Base-by-base conservation (phyloP, 2,329 filamentous ascomycete genomes). In the Colletotrichum filicis region DNA sequence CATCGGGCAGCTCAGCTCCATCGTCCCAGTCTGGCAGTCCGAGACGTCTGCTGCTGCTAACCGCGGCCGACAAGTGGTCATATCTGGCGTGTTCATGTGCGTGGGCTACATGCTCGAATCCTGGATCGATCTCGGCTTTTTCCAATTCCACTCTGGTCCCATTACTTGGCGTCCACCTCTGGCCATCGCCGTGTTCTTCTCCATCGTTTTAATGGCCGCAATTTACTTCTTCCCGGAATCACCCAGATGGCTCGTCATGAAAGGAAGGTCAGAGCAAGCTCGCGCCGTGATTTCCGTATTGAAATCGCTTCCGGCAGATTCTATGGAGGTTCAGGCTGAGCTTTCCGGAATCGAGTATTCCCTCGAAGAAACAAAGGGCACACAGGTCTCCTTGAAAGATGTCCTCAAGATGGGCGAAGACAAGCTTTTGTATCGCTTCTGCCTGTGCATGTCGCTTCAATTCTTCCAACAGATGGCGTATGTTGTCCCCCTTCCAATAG, bases 361-460 rank as follows among this genome's bases (percentile, higher is more conserved):
- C 0, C 83, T 88, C 32, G 85, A 88, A 74, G 80, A 84, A 65
- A 82, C 84, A 7, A 75, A 78, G 4, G 77, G 80, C 53, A 81
- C 79, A 16, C 61, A 68, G 6, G 81, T 82, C 2, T 83, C 79
- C 59, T 77, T 87, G 19, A 78, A 77, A 37, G 83, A 87, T 53
- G 80, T 88, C 76, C 79, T 87, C 74, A 85, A 81, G 74, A 86
- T 85, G 80, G 86, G 85, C 68, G 83, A 86, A 16, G 85, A 88
- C 65, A 86, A 86, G 79, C 82, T 87, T 1, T 78, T 83, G 19
- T 88, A 89, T 79, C 85, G 88, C 1, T 81, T 82, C 68, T 67
- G 73, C 5, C 76, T 82, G 0, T 82, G 79, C 66, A 78, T 81
- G 3, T 52, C 79, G 1, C 77, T 82, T 1, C 80, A 82, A 63